phyloP scores from a whole-genome alignment of 306 rosid species.

The Dryas octopetala region DNA sequence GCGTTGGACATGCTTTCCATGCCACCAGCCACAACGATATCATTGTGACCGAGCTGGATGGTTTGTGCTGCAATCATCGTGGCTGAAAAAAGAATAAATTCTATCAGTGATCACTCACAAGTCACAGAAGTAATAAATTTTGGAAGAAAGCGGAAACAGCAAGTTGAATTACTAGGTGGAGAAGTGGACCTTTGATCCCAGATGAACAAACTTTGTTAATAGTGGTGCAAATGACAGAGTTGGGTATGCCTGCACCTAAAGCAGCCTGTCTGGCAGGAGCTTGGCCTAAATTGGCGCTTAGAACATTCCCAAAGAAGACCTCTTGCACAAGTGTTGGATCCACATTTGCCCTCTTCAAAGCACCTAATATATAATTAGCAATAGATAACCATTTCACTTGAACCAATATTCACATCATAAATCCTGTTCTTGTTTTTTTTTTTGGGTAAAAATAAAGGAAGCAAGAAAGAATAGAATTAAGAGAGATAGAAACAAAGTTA shows the following conservation, averaged over 20 bases:
- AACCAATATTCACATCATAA: no score
- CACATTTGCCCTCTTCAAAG: constrained; percentile 76
- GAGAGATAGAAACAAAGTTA: neutral
- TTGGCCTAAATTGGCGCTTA: constrained; percentile 91
- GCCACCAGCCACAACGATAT: constrained; percentile 83
- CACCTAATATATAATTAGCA: constrained; percentile 45
- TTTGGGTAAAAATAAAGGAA: no score
- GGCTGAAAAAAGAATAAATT: constrained; percentile 45
- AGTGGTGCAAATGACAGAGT: constrained; percentile 84
- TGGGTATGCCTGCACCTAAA: constrained; percentile 78
- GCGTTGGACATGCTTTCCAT: constrained; percentile 99
- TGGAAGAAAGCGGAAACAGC: no score
- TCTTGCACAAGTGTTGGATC: constrained; percentile 89
- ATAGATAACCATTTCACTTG: neutral
- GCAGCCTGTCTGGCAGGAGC: constrained; percentile 98
- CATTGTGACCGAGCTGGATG: constrained; percentile 63
- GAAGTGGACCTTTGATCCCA: constrained; percentile 72
- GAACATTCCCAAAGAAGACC: constrained; percentile 92
- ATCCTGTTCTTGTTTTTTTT: no score
- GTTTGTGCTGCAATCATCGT: constrained; percentile 88
- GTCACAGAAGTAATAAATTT: no score
- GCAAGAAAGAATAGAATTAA: no score
- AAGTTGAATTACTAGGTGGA: neutral
- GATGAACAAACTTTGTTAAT: constrained; percentile 89
- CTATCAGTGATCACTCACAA: neutral